These are phyloP conservation scores for Inga laurina DNA, from an alignment of 306 rosid species.

Conservation along the genomic window DNA sequence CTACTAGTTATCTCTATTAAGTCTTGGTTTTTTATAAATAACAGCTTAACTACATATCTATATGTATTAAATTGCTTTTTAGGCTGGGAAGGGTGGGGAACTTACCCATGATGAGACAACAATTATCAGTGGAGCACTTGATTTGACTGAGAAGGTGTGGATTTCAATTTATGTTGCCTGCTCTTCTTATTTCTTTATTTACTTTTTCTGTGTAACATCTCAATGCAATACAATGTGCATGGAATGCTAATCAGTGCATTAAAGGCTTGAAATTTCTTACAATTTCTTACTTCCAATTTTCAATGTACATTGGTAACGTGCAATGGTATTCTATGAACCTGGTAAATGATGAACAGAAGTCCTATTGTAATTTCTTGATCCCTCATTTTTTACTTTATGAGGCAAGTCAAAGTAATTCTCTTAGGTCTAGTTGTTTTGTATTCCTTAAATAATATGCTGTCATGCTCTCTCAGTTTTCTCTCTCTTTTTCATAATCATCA, in stretches of 20 bases:
- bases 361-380: neutral
- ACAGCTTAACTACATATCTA: neutral
- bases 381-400: neutral
- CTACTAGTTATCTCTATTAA: neutral
- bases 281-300: conserved; percentile 15
- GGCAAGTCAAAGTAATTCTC: conserved; percentile 3
- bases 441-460: neutral
- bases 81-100: conserved; percentile 99
- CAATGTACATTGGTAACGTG: conserved; percentile 12
- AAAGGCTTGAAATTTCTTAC: conserved; percentile 11
- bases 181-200: neutral
- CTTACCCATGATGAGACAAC: conserved; percentile 96
- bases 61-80: conserved; percentile 1
- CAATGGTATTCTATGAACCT: conserved; percentile 19
- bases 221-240: conserved; percentile 2
- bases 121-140: conserved; percentile 94
- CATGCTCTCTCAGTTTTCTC: neutral
- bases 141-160: conserved; percentile 87
- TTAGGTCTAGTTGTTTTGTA: conserved; percentile 17
- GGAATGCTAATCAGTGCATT: conserved; percentile 13
- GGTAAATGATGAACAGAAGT: conserved; percentile 1
- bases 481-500: neutral
- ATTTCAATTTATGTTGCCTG: neutral
- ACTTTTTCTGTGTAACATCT: neutral
- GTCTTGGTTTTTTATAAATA: conserved; percentile 1